Conservation (phyloP, 1,284 basidiomycete species). For the Tremellales sp. region DNA sequence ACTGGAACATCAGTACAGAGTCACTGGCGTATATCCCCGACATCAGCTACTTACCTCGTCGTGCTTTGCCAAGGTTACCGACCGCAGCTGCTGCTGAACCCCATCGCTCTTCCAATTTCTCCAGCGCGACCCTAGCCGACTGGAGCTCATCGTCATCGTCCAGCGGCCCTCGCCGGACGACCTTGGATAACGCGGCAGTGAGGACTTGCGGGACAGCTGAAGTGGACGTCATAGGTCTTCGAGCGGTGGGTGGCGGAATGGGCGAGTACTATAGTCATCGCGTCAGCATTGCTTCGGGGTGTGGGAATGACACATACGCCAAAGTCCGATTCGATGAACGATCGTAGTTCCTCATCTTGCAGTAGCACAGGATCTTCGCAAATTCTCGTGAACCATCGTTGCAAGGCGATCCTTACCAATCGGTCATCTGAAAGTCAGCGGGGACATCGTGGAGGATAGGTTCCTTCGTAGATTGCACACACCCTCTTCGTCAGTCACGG, state of each 20-base stretch:
- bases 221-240: slow-evolving; percentile 60
- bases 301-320: slow-evolving; percentile 53
- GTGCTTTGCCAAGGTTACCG: slow-evolving; percentile 71
- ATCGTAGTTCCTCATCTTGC: slow-evolving; percentile 81
- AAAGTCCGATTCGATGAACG: slow-evolving; percentile 93
- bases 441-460: neutral
- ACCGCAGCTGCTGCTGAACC: slow-evolving; percentile 82
- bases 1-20: slow-evolving; percentile 51
- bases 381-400: slow-evolving; percentile 83
- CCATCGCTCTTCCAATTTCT: slow-evolving; percentile 82
- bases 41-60: slow-evolving; percentile 59
- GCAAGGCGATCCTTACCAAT: slow-evolving; percentile 83
- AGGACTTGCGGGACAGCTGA: slow-evolving; percentile 34
- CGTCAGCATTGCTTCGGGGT: neutral
- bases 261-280: slow-evolving; percentile 30
- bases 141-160: slow-evolving; percentile 64
- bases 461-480: neutral
- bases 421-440: slow-evolving; percentile 61
- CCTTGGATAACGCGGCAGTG: slow-evolving; percentile 44
- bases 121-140: slow-evolving; percentile 80
- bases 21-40: neutral
- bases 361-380: slow-evolving; percentile 82
- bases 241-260: slow-evolving; percentile 56
- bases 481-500: slow-evolving; percentile 88
- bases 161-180: slow-evolving; percentile 43